phyloP scores from a whole-genome alignment of 805 yeast species.

The Teunomyces cretensis region DNA sequence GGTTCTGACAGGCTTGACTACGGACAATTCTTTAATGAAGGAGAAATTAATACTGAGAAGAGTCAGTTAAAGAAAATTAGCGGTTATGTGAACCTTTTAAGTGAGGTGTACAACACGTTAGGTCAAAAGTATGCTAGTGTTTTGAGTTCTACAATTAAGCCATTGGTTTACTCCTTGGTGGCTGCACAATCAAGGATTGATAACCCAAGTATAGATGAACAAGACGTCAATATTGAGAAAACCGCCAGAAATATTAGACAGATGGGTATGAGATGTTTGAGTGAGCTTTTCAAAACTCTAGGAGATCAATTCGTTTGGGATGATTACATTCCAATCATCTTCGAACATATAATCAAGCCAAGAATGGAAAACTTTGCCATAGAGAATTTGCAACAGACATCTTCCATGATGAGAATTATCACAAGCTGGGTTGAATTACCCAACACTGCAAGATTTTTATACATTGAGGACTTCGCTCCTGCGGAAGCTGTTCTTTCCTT shows the following conservation, averaged over 20 bases:
- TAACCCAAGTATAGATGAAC: slow-evolving; percentile 9
- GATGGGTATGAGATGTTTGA: slow-evolving; percentile 63
- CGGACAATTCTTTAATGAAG: slow-evolving; percentile 26
- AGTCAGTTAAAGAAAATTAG: slow-evolving; percentile 47
- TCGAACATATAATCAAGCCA: slow-evolving; percentile 55
- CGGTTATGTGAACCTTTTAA: slow-evolving; percentile 66
- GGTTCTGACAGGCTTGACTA: slow-evolving; percentile 57
- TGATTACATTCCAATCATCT: slow-evolving; percentile 48
- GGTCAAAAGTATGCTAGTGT: slow-evolving; percentile 56
- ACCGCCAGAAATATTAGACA: slow-evolving; percentile 62
- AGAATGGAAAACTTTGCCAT: slow-evolving; percentile 65
- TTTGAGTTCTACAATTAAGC: slow-evolving; percentile 51
- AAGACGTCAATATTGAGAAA: slow-evolving; percentile 30
- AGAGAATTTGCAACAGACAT: slow-evolving; percentile 82
- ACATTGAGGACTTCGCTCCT: slow-evolving; percentile 55
- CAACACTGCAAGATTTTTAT: slow-evolving; percentile 50
- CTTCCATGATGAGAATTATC: slow-evolving; percentile 70
- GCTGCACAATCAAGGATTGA: slow-evolving; percentile 49
- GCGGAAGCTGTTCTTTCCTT: slow-evolving; percentile 55
- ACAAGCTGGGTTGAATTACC: slow-evolving; percentile 49
- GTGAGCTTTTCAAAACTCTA: slow-evolving; percentile 52
- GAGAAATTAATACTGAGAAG: slow-evolving; percentile 15
- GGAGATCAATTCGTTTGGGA: slow-evolving; percentile 59
- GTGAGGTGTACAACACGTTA: slow-evolving; percentile 55
- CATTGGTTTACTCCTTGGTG: slow-evolving; percentile 55